phyloP scores from a whole-genome alignment of 129 eudicot species.

The Smallanthus sonchifolius region DNA sequence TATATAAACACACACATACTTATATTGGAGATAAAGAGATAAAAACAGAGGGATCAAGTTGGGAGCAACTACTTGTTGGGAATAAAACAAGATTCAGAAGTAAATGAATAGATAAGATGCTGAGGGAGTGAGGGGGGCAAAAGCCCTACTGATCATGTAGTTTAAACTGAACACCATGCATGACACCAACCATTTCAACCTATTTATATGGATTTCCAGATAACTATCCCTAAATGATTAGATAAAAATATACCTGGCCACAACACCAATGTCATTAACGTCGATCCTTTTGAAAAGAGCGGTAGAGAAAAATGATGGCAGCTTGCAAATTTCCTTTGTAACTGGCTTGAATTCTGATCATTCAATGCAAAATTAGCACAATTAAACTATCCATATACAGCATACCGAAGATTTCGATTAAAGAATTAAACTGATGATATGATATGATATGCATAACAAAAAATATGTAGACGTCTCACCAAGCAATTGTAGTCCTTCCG shows the following conservation, averaged over 20 bases:
- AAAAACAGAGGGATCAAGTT: neutral
- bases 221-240: neutral
- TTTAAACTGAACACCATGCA: neutral
- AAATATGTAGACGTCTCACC: constrained; percentile 39
- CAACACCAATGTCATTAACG: constrained; percentile 49
- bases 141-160: neutral
- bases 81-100: neutral
- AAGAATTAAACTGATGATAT: constrained; percentile 1
- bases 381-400: neutral
- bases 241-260: constrained; percentile 50
- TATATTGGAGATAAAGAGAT: neutral
- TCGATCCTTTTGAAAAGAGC: constrained; percentile 70
- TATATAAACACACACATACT: neutral
- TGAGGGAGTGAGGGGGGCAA: neutral
- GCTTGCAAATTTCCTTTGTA: constrained; percentile 84
- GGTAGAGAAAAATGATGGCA: constrained; percentile 77
- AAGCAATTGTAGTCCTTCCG: constrained; percentile 68
- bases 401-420: neutral
- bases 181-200: neutral
- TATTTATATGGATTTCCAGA: neutral
- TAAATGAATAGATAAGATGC: neutral
- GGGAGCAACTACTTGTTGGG: neutral
- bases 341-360: constrained; percentile 67
- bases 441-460: constrained; percentile 2
- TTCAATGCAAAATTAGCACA: constrained; percentile 1